phyloP scores from a whole-genome alignment of 805 yeast species.

The Vanderwaltozyma yarrowii region DNA sequence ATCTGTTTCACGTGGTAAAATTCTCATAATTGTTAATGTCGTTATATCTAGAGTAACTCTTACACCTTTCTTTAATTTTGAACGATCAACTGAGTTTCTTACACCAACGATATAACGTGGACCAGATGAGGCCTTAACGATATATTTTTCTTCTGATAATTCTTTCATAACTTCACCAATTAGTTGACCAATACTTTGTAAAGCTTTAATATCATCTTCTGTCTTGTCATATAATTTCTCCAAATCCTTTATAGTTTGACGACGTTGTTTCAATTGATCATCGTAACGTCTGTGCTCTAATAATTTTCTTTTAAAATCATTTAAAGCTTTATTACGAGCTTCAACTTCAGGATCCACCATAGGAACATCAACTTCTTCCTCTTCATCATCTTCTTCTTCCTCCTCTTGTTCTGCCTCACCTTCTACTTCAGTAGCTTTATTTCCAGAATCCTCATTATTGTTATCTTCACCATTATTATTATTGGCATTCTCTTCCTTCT shows the following conservation, averaged over 20 bases:
- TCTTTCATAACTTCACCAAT: slow-evolving; percentile 96
- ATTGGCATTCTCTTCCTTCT: slow-evolving; percentile 2
- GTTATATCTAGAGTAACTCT: slow-evolving; percentile 97
- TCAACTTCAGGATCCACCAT: slow-evolving; percentile 47
- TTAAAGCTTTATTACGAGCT: slow-evolving; percentile 60
- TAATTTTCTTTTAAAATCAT: slow-evolving; percentile 72
- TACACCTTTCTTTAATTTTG: slow-evolving; percentile 79
- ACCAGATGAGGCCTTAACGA: slow-evolving; percentile 93
- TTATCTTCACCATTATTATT: slow-evolving; percentile 4
- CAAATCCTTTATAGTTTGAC: slow-evolving; percentile 72
- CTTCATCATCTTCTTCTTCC: slow-evolving; percentile 21
- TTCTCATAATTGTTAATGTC: slow-evolving; percentile 93
- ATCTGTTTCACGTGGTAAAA: slow-evolving; percentile 95
- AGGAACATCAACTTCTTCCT: slow-evolving; percentile 21
- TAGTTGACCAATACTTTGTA: slow-evolving; percentile 94
- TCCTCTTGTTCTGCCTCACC: slow-evolving; percentile 21
- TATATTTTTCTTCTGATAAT: slow-evolving; percentile 86
- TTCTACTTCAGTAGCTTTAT: slow-evolving; percentile 11
- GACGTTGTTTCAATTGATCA: slow-evolving; percentile 72
- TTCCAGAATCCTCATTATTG: slow-evolving; percentile 6
- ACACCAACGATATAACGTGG: slow-evolving; percentile 98
- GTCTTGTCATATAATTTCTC: slow-evolving; percentile 84
- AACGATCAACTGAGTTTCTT: slow-evolving; percentile 82
- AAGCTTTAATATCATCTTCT: slow-evolving; percentile 92
- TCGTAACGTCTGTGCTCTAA: slow-evolving; percentile 94